Conservation (phyloP, 1,284 basidiomycete genomes). For the Malassezia yamatoensis region DNA sequence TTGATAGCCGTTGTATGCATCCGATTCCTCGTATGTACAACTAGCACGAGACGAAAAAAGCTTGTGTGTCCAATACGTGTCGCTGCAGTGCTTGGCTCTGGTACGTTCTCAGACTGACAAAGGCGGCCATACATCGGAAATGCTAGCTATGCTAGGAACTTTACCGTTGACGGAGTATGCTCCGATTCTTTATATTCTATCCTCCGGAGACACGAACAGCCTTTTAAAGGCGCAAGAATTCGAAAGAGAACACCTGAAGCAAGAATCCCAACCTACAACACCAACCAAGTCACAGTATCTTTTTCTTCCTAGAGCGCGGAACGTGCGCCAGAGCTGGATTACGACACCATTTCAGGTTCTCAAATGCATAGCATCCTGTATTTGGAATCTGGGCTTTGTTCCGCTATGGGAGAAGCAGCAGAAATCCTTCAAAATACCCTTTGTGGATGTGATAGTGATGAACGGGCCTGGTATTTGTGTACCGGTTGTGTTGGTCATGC, state of each 20-base stretch:
- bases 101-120: constrained; percentile 42
- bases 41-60: no score
- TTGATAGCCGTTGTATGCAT: no score
- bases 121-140: constrained; percentile 94
- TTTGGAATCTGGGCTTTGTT: constrained; percentile 23
- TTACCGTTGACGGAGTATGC: constrained; percentile 68
- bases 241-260: constrained; percentile 51
- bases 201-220: constrained; percentile 71
- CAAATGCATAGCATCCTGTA: constrained; percentile 21
- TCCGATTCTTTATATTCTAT: constrained; percentile 70
- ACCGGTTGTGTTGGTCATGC: constrained; percentile 63
- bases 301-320: constrained; percentile 68
- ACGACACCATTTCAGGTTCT: constrained; percentile 27
- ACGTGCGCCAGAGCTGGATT: constrained; percentile 34
- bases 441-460: constrained; percentile 70
- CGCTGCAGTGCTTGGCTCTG: constrained; percentile 58
- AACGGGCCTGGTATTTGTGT: constrained; percentile 96
- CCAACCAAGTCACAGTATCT: neutral
- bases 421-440: constrained; percentile 28
- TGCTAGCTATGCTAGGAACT: constrained; percentile 63
- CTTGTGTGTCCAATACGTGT: constrained; percentile 28
- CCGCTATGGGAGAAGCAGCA: constrained; percentile 8
- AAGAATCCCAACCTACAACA: neutral
- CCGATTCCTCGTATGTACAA: no score
- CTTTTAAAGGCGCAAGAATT: constrained; percentile 60